Evolutionary conservation across 2,329 filamentous ascomycete species (phyloP).

Genomic region (Colletotrichum orbiculare): DNA sequence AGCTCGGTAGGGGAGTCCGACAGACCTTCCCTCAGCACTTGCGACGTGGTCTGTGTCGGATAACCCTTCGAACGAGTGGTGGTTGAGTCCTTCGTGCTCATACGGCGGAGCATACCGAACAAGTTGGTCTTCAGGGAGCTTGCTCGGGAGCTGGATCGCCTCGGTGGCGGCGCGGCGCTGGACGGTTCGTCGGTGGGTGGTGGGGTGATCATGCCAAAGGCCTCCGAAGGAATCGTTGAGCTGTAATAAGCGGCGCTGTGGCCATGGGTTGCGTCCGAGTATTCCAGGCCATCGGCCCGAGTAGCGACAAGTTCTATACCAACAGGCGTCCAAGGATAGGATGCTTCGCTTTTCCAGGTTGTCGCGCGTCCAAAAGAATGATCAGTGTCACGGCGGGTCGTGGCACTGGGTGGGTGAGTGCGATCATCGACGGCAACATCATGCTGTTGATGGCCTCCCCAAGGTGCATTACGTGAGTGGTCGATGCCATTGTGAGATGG

Average conservation of each 20-base stretch:
- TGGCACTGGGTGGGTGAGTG: slow-evolving; percentile 23
- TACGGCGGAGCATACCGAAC: slow-evolving; percentile 48
- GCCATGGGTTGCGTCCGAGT: slow-evolving; percentile 34
- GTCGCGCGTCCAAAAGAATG: slow-evolving; percentile 26
- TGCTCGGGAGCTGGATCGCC: slow-evolving; percentile 45
- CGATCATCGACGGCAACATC: slow-evolving; percentile 20
- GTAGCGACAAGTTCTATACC: slow-evolving; percentile 35
- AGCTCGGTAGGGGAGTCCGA: slow-evolving; percentile 47
- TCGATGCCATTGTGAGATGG: slow-evolving; percentile 28
- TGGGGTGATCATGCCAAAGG: slow-evolving; percentile 51
- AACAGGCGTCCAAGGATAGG: slow-evolving; percentile 30
- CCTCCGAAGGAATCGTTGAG: slow-evolving; percentile 52
- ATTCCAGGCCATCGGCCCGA: slow-evolving; percentile 37
- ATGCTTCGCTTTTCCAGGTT: slow-evolving; percentile 36
- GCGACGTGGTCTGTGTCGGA: slow-evolving; percentile 16
- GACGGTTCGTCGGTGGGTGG: slow-evolving; percentile 38
- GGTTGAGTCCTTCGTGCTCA: slow-evolving; percentile 39
- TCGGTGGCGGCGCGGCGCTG: slow-evolving; percentile 28
- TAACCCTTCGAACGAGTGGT: slow-evolving; percentile 14
- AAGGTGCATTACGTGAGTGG: slow-evolving; percentile 7
- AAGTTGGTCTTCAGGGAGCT: slow-evolving; percentile 51
- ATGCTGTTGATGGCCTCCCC: slow-evolving; percentile 23
- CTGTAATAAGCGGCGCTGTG: slow-evolving; percentile 55
- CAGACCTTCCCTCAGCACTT: slow-evolving; percentile 24
- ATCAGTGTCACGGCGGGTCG: slow-evolving; percentile 30